A percentile compares a stretch with the other conserved stretches of the same genome.
Conservation (phyloP, 106 monocot genomes). For the Posidonia australis region DNA sequence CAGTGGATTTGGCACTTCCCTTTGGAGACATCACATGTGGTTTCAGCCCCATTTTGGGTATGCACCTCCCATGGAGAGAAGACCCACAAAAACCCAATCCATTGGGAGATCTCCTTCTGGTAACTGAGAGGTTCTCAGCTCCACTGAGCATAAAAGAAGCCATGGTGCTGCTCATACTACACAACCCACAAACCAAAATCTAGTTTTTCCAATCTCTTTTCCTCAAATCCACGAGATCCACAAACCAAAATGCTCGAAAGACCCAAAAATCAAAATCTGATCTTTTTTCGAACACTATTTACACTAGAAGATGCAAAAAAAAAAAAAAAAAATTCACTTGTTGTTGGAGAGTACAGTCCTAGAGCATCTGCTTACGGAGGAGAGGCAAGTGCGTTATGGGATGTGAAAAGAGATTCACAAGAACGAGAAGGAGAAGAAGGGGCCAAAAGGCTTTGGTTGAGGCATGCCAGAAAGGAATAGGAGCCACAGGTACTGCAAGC, state of each 20-base stretch:
- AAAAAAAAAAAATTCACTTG: too few species aligned
- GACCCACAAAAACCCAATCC: constrained; percentile 34
- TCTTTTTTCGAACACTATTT: background rate
- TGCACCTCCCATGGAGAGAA: constrained; percentile 20
- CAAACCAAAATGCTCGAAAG: too few species aligned
- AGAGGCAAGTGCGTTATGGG: too few species aligned
- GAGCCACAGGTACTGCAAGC: too few species aligned
- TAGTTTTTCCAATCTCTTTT: background rate
- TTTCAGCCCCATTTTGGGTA: constrained; percentile 18
- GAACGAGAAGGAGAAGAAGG: too few species aligned
- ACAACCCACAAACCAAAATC: constrained; percentile 6
- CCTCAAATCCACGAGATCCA: background rate
- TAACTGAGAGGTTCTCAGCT: constrained; percentile 34
- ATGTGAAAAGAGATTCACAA: too few species aligned
- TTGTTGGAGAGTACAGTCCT: too few species aligned
- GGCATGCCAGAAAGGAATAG: too few species aligned
- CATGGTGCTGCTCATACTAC: constrained; percentile 16
- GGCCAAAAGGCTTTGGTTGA: too few species aligned
- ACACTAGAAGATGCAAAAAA: background rate
- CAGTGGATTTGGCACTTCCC: background rate
- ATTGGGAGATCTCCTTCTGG: constrained; percentile 13
- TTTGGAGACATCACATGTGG: background rate
- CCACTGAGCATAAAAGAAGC: constrained; percentile 51
- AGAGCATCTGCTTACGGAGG: too few species aligned
- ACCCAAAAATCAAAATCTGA: background rate